Conservation (phyloP, 2,329 filamentous ascomycete species). For the Clarireedia homoeocarpa region DNA sequence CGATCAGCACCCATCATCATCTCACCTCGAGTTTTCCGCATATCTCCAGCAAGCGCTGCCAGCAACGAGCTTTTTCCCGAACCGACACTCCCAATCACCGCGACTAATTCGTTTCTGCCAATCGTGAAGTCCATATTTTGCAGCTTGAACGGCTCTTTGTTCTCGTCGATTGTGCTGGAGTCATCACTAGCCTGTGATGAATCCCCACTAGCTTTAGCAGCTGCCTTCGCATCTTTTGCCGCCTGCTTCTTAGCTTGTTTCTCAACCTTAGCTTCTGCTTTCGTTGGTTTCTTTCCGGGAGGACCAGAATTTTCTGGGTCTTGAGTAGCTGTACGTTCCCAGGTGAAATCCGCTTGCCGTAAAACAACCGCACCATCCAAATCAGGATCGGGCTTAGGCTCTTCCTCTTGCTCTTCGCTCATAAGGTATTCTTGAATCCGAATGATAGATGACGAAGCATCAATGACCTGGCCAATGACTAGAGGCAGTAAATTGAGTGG, state of each 20-base stretch:
- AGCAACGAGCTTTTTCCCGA: slow-evolving; percentile 87
- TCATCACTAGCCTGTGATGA: slow-evolving; percentile 38
- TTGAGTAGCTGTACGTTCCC: slow-evolving; percentile 62
- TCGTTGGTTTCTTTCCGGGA: slow-evolving; percentile 50
- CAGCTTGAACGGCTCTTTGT: slow-evolving; percentile 61
- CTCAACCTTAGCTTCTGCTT: slow-evolving; percentile 31
- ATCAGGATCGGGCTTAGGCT: slow-evolving; percentile 48
- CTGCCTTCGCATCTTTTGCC: slow-evolving; percentile 31
- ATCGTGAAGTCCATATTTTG: slow-evolving; percentile 59
- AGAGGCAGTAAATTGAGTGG: slow-evolving; percentile 84
- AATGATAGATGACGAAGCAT: slow-evolving; percentile 76
- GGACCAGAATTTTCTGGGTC: slow-evolving; percentile 36
- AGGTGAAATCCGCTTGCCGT: slow-evolving; percentile 71
- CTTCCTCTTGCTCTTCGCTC: slow-evolving; percentile 76
- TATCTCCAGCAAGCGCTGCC: slow-evolving; percentile 84
- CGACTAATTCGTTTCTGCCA: slow-evolving; percentile 69
- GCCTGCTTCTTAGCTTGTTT: slow-evolving; percentile 37
- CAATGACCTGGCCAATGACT: slow-evolving; percentile 81
- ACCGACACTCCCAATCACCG: slow-evolving; percentile 82
- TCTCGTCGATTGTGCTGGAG: slow-evolving; percentile 47
- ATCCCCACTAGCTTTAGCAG: slow-evolving; percentile 24
- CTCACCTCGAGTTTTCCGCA: slow-evolving; percentile 73
- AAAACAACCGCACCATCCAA: slow-evolving; percentile 65
- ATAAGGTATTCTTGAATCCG: slow-evolving; percentile 84
- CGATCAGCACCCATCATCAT: slow-evolving; percentile 70